Base-by-base conservation (phyloP, 2,329 filamentous ascomycete species). In the Coniochaeta hoffmannii region DNA sequence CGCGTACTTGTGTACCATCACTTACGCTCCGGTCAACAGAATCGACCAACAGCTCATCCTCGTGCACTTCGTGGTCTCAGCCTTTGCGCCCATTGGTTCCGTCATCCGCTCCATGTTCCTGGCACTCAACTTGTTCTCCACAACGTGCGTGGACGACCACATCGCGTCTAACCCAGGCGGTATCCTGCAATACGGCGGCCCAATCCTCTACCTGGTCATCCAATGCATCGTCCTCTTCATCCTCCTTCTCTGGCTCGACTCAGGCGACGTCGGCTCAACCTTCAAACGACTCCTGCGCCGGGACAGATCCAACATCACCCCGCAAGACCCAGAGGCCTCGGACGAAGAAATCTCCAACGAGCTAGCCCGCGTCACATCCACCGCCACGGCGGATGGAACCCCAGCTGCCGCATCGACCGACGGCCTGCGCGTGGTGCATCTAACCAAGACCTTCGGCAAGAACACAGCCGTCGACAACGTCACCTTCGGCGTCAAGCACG, bases 381-480 rank as follows among this genome's bases (percentile, higher is more conserved):
- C 77, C 8, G 63, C 71, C 19, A 61, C 63, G 5, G 62, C 66
- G 2, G 68, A 71, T 2, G 36, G 26, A 44, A 15, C 11, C 36
- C 44, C 32, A 17, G 30, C 46, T 44, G 26, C n/a, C 46, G 26
- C 44, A n/a, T 63, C 64, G 6, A 70, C 75, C 24, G 86, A 91
- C 61, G 88, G 89, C 15, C 81, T 97, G 15, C 83, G 86, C n/a
- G 88, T 95, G 4, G 71, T 89, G 44, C 83, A 95, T 66, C 74
- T 96, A 1, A 90, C 86, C 31, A 97, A 96, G 69, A 78, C 81
- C 0, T 97, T 96, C 62, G 82, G 84, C 14, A 79, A 79, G 58
- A 86, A 87, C 61, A 83, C 85, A 1, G 92, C 90, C 3, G 90
- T 97, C n/a, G 86, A 96, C 62, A 89, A 96, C 63, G 82, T 95